Evolutionary conservation across 805 yeast species (phyloP).

Genomic region (Metschnikowia corniflorae): DNA sequence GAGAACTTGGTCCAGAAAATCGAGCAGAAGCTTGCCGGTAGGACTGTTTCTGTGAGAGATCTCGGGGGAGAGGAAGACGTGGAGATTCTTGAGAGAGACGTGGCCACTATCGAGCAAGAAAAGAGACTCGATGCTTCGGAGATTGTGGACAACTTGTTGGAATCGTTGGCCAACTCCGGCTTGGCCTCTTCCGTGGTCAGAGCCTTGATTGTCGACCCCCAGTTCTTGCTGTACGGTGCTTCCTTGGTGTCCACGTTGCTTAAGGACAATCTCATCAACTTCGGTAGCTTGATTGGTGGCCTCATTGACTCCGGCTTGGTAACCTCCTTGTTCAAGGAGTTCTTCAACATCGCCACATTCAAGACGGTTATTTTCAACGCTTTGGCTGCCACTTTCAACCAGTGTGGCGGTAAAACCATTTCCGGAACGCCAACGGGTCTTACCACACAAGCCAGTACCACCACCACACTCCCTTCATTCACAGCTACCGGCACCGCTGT

Average conservation of each 20-base stretch:
- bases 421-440: conserved; percentile 21
- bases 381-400: conserved; percentile 39
- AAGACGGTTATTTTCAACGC: conserved; percentile 40
- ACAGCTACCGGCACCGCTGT: conserved; percentile 21
- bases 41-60: conserved; percentile 21
- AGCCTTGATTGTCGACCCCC: conserved; percentile 34
- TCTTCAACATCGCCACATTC: conserved; percentile 37
- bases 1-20: conserved; percentile 29
- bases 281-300: conserved; percentile 27
- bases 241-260: conserved; percentile 31
- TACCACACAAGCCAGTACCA: conserved; percentile 21
- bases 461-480: conserved; percentile 23
- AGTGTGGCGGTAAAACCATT: conserved; percentile 32
- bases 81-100: conserved; percentile 1
- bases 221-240: conserved; percentile 39
- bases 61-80: conserved; percentile 12
- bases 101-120: conserved; percentile 2
- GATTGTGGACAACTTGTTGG: conserved; percentile 35
- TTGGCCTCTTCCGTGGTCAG: conserved; percentile 38
- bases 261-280: conserved; percentile 26
- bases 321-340: conserved; percentile 33
- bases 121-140: conserved; percentile 18
- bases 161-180: conserved; percentile 42
- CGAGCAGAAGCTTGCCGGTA: conserved; percentile 22
- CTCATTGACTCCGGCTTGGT: conserved; percentile 36